These are phyloP conservation scores for Penicillium malachiteum DNA, from an alignment of 495 filamentous ascomycete species.

Conservation along the genomic window DNA sequence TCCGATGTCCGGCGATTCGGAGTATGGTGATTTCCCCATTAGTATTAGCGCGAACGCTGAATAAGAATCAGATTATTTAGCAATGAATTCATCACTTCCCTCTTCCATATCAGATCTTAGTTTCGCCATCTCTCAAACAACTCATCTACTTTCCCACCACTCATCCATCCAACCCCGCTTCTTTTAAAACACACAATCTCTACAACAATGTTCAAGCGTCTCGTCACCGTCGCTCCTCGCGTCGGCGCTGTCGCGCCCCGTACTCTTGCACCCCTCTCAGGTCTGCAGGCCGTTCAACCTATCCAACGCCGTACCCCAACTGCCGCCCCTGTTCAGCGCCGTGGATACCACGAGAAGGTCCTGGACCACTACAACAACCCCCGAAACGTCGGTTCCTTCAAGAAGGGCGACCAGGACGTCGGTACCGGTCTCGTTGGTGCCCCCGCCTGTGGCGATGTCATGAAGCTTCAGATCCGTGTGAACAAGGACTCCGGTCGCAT, in stretches of 20 bases:
- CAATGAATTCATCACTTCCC: conserved; percentile 32
- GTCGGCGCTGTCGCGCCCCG: conserved; percentile 45
- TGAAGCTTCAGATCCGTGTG: conserved; percentile 98
- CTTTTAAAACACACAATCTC: background rate
- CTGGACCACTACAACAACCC: conserved; percentile 93
- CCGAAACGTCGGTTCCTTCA: conserved; percentile 91
- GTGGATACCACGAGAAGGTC: conserved; percentile 69
- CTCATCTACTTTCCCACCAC: background rate
- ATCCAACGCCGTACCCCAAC: conserved; percentile 31
- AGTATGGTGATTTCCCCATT: conserved; percentile 12
- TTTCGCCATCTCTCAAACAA: conserved; percentile 1
- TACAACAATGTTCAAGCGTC: conserved; percentile 53
- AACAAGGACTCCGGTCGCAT: conserved; percentile 87
- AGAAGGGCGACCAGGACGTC: conserved; percentile 82
- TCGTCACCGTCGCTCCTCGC: conserved; percentile 49
- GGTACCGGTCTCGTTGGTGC: conserved; percentile 96
- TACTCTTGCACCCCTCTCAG: conserved; percentile 41
- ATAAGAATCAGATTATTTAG: conserved; percentile 35
- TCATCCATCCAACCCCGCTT: background rate
- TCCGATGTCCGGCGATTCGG: conserved; percentile 30
- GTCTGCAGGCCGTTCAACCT: conserved; percentile 32
- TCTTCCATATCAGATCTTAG: conserved; percentile 29
- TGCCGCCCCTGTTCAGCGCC: conserved; percentile 31
- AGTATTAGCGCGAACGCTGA: conserved; percentile 21
- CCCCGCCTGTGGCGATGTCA: conserved; percentile 88